phyloP scores from a whole-genome alignment of 306 rosid genomes.

The Dalbergia oliveri region DNA sequence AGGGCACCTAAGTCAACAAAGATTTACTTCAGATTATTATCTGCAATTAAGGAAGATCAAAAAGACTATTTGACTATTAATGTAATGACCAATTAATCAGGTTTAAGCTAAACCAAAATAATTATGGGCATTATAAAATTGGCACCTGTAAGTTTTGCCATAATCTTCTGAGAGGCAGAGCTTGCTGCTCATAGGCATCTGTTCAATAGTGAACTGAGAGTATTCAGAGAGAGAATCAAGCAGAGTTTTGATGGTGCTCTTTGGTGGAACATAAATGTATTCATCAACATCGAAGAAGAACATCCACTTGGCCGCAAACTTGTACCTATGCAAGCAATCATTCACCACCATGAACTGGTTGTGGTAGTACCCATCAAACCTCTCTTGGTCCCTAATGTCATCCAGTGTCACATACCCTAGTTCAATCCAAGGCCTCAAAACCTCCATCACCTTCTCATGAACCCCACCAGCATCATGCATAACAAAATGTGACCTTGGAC shows the following conservation, averaged over 20 bases:
- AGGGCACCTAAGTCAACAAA: too few species aligned
- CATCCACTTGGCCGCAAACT: conserved; percentile 90
- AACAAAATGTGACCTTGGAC: conserved; percentile 81
- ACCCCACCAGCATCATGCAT: conserved; percentile 91
- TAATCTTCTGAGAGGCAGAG: conserved; percentile 62
- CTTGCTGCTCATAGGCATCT: conserved; percentile 81
- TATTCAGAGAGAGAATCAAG: conserved; percentile 68
- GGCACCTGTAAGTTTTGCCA: conserved; percentile 70
- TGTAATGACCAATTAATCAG: too few species aligned
- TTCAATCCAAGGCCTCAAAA: conserved; percentile 93
- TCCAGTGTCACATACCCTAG: conserved; percentile 84
- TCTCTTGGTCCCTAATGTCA: conserved; percentile 85
- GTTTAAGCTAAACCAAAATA: neutral
- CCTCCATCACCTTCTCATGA: conserved; percentile 74
- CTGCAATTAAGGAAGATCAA: too few species aligned
- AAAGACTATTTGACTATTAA: neutral
- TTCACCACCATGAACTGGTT: conserved; percentile 95
- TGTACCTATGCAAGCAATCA: conserved; percentile 83
- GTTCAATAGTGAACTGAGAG: conserved; percentile 83
- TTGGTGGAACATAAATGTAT: conserved; percentile 78
- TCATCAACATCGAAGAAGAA: conserved; percentile 96
- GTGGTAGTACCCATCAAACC: conserved; percentile 93
- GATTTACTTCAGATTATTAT: too few species aligned
- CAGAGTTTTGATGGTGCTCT: conserved; percentile 70
- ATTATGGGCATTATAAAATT: neutral